phyloP scores from a whole-genome alignment of 2,329 filamentous ascomycete species.

The Trichoderma citrinoviride region DNA sequence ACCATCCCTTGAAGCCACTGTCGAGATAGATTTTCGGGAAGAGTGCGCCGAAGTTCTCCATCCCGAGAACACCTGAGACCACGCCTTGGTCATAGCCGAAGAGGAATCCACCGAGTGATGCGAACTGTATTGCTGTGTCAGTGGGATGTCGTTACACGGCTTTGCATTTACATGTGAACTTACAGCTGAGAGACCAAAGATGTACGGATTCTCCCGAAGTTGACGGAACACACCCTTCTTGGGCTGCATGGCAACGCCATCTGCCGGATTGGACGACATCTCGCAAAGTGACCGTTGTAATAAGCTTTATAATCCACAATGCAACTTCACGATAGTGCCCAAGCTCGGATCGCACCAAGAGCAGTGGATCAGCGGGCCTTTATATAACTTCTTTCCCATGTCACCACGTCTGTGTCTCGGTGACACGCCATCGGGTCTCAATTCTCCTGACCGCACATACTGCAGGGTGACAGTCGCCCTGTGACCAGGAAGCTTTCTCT shows the following conservation, averaged over 20 bases:
- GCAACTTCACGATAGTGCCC: not conserved
- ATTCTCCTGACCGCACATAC: not conserved
- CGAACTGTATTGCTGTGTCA: slow-evolving; percentile 27
- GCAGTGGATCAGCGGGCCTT: slow-evolving; percentile 10
- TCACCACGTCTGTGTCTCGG: not conserved
- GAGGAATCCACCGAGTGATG: slow-evolving; percentile 42
- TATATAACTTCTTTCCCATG: not conserved
- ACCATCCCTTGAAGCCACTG: slow-evolving; percentile 51
- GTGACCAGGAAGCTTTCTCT: slow-evolving; percentile 3
- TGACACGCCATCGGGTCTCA: not conserved
- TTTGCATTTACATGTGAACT: slow-evolving; percentile 6
- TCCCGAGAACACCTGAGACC: slow-evolving; percentile 45
- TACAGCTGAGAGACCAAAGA: slow-evolving; percentile 45
- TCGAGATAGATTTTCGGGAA: slow-evolving; percentile 41
- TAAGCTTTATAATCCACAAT: not conserved
- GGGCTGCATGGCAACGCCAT: slow-evolving; percentile 9
- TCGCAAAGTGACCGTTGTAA: not conserved
- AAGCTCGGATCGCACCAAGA: not conserved
- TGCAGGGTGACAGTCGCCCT: slow-evolving; percentile 16
- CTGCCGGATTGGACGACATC: slow-evolving; percentile 6
- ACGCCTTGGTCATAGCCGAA: slow-evolving; percentile 53
- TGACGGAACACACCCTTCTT: slow-evolving; percentile 31
- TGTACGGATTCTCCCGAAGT: slow-evolving; percentile 41
- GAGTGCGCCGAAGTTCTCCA: slow-evolving; percentile 41
- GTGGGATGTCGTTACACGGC: not conserved